Base-by-base conservation (phyloP, 176 grass and related monocot genomes). In the Melocanna baccifera region DNA sequence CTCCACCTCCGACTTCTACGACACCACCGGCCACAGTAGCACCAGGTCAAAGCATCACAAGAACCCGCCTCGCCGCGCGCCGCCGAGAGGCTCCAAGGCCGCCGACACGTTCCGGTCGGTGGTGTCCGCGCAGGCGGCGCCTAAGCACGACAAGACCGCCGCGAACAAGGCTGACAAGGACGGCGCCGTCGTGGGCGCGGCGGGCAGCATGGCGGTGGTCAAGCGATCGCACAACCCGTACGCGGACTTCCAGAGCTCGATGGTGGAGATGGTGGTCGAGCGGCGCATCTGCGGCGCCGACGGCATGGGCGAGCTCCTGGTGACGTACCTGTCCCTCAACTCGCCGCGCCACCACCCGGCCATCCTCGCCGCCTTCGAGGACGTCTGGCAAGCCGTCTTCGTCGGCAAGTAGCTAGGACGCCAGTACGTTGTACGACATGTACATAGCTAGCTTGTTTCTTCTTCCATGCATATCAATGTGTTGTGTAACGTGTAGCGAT, bases 241-340 rank as follows among this genome's bases (percentile, higher is more conserved):
- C 78, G 81, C 65, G 16, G 91, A 97, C 62, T 97, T 97, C 89
- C 85, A 85, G 87, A 90, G 87, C 55, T 97, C 94, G 36, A 97
- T 97, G 94, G 91, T 65, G 71, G 94, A 97, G 81, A 97, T 97
- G 94, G 81, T 97, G 18, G 58, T 79, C 42, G 88, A 87, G 77
- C 70, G 48, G 69, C 59, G 72, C 46, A 45, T 91, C 81, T 64
- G 79, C 20, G 50, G 69, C 68, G 66, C 77, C 37, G 88, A 83
- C 45, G 89, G 87, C 34, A 76, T 97, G 73, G 80, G 71, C 57
- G 76, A 83, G 37, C 89, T 97, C 46, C 90, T 97, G 58, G 67
- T 66, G 30, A 88, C 78, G 28, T 97, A 93, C 77, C 85, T 97
- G 43, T 81, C 86, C 4, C 68, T 97, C 30, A 97, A 97, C 86